Evolutionary conservation across 2,329 filamentous ascomycete species (phyloP), one percentile per base, ranked within the genome.

Genomic region (Aspergillus sp.): DNA sequence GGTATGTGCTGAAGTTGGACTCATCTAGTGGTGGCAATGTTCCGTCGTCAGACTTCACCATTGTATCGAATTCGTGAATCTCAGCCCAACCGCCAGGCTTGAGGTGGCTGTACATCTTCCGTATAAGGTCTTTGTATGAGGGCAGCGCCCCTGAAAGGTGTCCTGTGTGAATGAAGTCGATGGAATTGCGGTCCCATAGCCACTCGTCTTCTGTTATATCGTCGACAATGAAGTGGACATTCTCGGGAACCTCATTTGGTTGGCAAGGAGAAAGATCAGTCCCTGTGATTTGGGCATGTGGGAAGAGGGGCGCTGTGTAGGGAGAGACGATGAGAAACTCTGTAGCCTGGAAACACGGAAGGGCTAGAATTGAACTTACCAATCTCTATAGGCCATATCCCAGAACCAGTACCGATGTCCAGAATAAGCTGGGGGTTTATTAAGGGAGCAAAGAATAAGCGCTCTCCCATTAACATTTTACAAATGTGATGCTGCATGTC

Each of bases 161-260:
- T 45, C 83, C 79, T 2, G 83, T 79, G 70, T 87, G 86, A 57
- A 89, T 80, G 58, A 82, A 82, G 70, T 88, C 85, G 64, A 87
- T 80, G 62, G 79, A 66, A 55, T 78, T 64, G 0, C 74, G 65
- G 5, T 79, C 74, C 74, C 84, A 68, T 74, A 83, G 75, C 84
- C 85, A 86, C 55, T 88, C 82, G 1, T 80, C 76, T 66, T 86
- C 84, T 3, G 82, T 80, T 68, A 80, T 80, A 66, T 92, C 89
- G 67, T 91, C 88, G 46, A 93, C 82, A 59, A 86, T 85, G 63
- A 93, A 93, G 61, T 86, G 84, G 14, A 91, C 87, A 61, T 93
- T 93, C 17, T 84, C 82, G 0, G 90, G 89, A 1, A 91, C 86
- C 48, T 83, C 78, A 4, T 76, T 75, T 2, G 87, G 86, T 66